Percentiles rank a stretch among this genome's conserved stretches.
phyloP scores from a whole-genome alignment of 2,329 filamentous ascomycete genomes.

The Coniochaeta prunicola region DNA sequence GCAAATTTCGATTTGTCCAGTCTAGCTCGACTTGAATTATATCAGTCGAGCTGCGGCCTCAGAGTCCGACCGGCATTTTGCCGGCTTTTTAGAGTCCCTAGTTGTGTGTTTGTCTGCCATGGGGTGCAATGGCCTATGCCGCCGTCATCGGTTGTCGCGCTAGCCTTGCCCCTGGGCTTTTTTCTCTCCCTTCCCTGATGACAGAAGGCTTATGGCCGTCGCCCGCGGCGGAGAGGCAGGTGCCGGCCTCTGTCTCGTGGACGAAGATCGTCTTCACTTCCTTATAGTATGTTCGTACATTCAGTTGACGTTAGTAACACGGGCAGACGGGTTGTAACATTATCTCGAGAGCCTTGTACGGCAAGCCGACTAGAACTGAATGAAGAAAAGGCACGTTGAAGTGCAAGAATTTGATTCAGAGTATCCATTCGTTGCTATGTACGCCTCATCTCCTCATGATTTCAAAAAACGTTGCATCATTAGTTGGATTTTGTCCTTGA shows the following conservation, averaged over 20 bases:
- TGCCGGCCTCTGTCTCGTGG: no score
- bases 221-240: no score
- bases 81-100: not conserved
- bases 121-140: not conserved
- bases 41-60: constrained; percentile 3
- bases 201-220: no score
- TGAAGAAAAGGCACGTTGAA: no score
- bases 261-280: no score
- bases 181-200: no score
- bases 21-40: constrained; percentile 3
- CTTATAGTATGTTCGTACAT: no score
- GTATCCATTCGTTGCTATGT: not conserved
- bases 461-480: not conserved
- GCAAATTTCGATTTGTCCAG: not conserved
- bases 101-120: not conserved
- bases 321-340: no score
- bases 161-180: no score
- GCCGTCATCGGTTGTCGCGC: not conserved
- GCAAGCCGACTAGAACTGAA: no score
- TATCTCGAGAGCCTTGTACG: no score
- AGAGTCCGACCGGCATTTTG: constrained; percentile 3
- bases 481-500: not conserved
- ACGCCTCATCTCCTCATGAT: not conserved
- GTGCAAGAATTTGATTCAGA: not conserved
- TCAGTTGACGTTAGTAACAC: no score